Conservation (phyloP, 495 filamentous ascomycete species). For the Amorphotheca resinae region DNA sequence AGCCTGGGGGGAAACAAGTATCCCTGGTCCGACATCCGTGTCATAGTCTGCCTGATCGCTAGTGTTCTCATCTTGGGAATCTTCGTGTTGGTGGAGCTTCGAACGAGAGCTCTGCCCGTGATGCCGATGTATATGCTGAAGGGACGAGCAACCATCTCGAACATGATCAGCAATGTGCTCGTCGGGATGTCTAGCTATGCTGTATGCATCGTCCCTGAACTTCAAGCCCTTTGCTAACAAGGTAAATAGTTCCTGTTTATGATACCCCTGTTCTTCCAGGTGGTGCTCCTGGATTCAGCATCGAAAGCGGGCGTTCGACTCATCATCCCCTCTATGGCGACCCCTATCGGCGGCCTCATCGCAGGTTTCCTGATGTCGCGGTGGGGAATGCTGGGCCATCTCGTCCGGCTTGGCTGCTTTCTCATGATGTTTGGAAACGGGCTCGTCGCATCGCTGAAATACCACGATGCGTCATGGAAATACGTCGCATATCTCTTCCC, state of each 20-base stretch:
- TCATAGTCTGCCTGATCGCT: slow-evolving; percentile 36
- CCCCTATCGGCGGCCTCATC: slow-evolving; percentile 46
- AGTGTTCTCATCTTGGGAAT: slow-evolving; percentile 36
- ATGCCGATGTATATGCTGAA: slow-evolving; percentile 46
- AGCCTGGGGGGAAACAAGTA: slow-evolving; percentile 52
- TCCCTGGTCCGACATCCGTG: slow-evolving; percentile 44
- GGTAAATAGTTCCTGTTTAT: slow-evolving; percentile 48
- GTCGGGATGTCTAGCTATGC: slow-evolving; percentile 51
- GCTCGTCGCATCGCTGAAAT: slow-evolving; percentile 40
- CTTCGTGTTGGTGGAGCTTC: slow-evolving; percentile 43
- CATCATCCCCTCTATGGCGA: slow-evolving; percentile 48
- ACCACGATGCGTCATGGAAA: slow-evolving; percentile 48
- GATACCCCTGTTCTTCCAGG: slow-evolving; percentile 51
- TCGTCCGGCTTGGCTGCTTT: slow-evolving; percentile 41
- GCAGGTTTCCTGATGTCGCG: slow-evolving; percentile 52
- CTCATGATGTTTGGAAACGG: slow-evolving; percentile 49
- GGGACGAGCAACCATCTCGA: slow-evolving; percentile 38
- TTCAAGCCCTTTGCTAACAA: background rate
- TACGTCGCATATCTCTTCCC: slow-evolving; percentile 52
- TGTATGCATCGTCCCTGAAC: slow-evolving; percentile 26
- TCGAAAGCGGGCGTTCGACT: slow-evolving; percentile 46
- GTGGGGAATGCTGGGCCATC: slow-evolving; percentile 43
- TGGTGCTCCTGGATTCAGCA: slow-evolving; percentile 47
- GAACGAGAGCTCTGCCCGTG: slow-evolving; percentile 44
- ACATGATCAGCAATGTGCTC: slow-evolving; percentile 47